These are phyloP conservation scores for Aspergillus latus DNA, from an alignment of 2,329 filamentous ascomycete species.

Conservation along the genomic window DNA sequence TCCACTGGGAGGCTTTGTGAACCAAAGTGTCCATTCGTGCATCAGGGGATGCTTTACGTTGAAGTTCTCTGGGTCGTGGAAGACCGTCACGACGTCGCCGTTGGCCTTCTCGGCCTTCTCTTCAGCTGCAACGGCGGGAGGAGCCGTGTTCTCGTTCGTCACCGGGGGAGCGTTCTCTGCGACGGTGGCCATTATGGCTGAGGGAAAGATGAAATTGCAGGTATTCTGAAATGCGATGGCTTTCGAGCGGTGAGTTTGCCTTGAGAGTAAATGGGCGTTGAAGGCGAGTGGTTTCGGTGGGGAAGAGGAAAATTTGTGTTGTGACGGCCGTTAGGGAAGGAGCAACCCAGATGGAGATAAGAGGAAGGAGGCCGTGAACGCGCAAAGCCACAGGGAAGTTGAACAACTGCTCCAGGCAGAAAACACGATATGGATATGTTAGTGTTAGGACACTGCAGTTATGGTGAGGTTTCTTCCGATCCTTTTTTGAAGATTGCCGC, in stretches of 20 bases:
- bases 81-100: slow-evolving; percentile 80
- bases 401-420: slow-evolving; percentile 43
- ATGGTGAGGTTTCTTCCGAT: slow-evolving; percentile 37
- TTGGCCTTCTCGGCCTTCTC: slow-evolving; percentile 38
- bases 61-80: slow-evolving; percentile 98
- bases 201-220: slow-evolving; percentile 2
- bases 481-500: slow-evolving; percentile 26
- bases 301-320: slow-evolving; percentile 26
- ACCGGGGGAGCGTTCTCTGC: slow-evolving; percentile 38
- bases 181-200: slow-evolving; percentile 38
- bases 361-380: slow-evolving; percentile 17
- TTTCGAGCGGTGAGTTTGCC: slow-evolving; percentile 10
- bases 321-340: slow-evolving; percentile 26
- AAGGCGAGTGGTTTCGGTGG: slow-evolving; percentile 20
- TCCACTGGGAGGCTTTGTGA: slow-evolving; percentile 95
- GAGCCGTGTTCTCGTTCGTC: slow-evolving; percentile 57
- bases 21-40: slow-evolving; percentile 98
- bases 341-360: slow-evolving; percentile 23
- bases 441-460: slow-evolving; percentile 19
- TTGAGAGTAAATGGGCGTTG: slow-evolving; percentile 12
- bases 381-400: slow-evolving; percentile 7
- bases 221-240: slow-evolving; percentile 10
- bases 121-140: slow-evolving; percentile 49
- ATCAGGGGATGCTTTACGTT: slow-evolving; percentile 98
- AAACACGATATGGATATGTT: slow-evolving; percentile 20